Evolutionary conservation across 257 asterid genomes (phyloP).

Genomic region (Salvia hispanica): DNA sequence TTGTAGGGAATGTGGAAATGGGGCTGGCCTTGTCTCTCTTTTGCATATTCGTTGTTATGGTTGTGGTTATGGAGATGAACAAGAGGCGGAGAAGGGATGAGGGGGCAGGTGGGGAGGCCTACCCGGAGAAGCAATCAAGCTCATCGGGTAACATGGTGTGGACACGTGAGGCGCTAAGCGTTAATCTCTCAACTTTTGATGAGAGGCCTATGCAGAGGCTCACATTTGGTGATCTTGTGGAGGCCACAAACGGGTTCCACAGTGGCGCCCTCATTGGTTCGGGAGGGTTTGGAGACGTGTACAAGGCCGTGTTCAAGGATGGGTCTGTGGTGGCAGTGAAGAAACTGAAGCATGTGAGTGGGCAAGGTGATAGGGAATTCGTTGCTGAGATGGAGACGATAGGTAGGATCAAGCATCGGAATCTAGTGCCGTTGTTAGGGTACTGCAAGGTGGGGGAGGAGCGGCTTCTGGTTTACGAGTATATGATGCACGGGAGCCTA

Average conservation of each 20-base stretch:
- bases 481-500: constrained; percentile 83
- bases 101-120: constrained; percentile 60
- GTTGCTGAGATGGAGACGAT: constrained; percentile 96
- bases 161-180: constrained; percentile 70
- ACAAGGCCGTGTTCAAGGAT: constrained; percentile 74
- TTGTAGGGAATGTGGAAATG: constrained; percentile 76
- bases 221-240: constrained; percentile 87
- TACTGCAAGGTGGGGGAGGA: constrained; percentile 86
- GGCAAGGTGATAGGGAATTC: constrained; percentile 91
- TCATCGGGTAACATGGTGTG: constrained; percentile 56
- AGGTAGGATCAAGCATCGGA: constrained; percentile 79
- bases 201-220: constrained; percentile 75
- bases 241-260: constrained; percentile 84
- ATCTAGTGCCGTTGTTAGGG: constrained; percentile 82
- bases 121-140: constrained; percentile 64
- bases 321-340: constrained; percentile 83
- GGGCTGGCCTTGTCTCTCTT: constrained; percentile 75
- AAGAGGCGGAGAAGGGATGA: constrained; percentile 73
- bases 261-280: constrained; percentile 70
- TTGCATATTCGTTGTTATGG: constrained; percentile 67
- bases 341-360: constrained; percentile 76
- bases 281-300: constrained; percentile 95
- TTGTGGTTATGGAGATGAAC: constrained; percentile 60
- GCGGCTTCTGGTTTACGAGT: constrained; percentile 82
- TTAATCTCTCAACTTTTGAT: constrained; percentile 68